Base-by-base conservation (phyloP, 495 filamentous ascomycete species). In the Podospora appendiculata region DNA sequence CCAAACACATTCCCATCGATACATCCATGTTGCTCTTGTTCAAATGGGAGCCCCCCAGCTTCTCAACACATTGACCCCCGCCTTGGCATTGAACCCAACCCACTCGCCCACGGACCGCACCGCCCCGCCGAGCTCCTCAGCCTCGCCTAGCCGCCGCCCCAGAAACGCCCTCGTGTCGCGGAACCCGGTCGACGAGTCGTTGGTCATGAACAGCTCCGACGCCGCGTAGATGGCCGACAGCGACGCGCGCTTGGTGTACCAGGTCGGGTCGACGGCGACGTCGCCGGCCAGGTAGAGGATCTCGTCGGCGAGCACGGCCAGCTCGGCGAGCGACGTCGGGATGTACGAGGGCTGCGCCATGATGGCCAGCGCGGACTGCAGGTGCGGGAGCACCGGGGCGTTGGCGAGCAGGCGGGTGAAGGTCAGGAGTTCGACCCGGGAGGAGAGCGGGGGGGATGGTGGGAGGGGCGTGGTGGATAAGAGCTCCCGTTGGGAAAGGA, bases 201-300 rank as follows among this genome's bases (percentile, higher is more conserved):
- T 86, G 13, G 90, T 97, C 91, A 96, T 95, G 68, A 90, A 90
- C 3, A 96, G 71, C 67, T 98, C 93, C 32, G 85, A 80, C 39
- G 83, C 85, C 19, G 89, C 87, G 63, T 97, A 98, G 57, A 96
- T 81, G 10, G 82, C 76, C 4, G 86, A 80, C 6, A 97, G 73
- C 1, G 81, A 81, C 6, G 85, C 80, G 6, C 93, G 83, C 66
- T 93, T 93, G 50, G 90, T 87, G 64, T 97, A 98, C 93, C 93
- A 97, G 10, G 78, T 79, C 0, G 81, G 77, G 62, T 96, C 91
- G 55, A 96, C 86, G 12, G 81, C 80, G 5, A 70, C 70, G 65
- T 96, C 94, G 41, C 89, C 89, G 0, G 94, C 81, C 3, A 96
- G 81, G 58, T 78, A 87, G 66, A 85, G 83, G 32, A 98, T 92